Evolutionary conservation across 495 filamentous ascomycete species (phyloP).

Genomic region (Penicillium nucicola): DNA sequence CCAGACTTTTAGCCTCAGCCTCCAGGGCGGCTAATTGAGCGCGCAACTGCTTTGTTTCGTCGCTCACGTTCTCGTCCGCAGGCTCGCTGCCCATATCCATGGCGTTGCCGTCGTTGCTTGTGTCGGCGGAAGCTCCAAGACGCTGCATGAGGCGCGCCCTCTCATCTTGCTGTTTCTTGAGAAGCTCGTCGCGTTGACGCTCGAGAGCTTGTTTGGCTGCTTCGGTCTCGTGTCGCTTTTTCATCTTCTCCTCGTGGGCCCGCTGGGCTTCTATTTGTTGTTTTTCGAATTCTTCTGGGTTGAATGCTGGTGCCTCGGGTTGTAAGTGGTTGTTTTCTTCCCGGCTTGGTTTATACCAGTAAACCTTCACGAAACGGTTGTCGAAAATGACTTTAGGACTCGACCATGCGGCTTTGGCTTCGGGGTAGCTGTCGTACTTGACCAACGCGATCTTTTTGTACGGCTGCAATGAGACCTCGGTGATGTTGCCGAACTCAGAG

Average conservation of each 20-base stretch:
- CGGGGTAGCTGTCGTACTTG: constrained; percentile 68
- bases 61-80: constrained; percentile 48
- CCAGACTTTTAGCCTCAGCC: constrained; percentile 77
- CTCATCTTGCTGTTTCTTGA: constrained; percentile 73
- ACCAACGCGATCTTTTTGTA: constrained; percentile 78
- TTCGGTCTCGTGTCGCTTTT: constrained; percentile 72
- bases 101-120: constrained; percentile 21
- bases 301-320: constrained; percentile 47
- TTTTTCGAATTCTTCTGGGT: constrained; percentile 72
- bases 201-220: constrained; percentile 69
- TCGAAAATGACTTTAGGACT: constrained; percentile 96
- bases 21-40: constrained; percentile 80
- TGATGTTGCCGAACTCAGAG: constrained; percentile 74
- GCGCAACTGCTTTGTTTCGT: constrained; percentile 64
- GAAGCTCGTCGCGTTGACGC: constrained; percentile 69
- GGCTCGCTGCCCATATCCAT: constrained; percentile 8
- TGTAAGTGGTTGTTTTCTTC: constrained; percentile 33
- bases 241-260: constrained; percentile 69
- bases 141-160: constrained; percentile 65
- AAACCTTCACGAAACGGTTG: constrained; percentile 97
- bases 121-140: constrained; percentile 45
- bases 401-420: constrained; percentile 78
- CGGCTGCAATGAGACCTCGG: constrained; percentile 68
- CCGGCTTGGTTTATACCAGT: constrained; percentile 75
- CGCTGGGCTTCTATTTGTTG: constrained; percentile 80